Evolutionary conservation across 176 grass and related monocot species (phyloP).

Genomic region (Eragrostis nindensis): DNA sequence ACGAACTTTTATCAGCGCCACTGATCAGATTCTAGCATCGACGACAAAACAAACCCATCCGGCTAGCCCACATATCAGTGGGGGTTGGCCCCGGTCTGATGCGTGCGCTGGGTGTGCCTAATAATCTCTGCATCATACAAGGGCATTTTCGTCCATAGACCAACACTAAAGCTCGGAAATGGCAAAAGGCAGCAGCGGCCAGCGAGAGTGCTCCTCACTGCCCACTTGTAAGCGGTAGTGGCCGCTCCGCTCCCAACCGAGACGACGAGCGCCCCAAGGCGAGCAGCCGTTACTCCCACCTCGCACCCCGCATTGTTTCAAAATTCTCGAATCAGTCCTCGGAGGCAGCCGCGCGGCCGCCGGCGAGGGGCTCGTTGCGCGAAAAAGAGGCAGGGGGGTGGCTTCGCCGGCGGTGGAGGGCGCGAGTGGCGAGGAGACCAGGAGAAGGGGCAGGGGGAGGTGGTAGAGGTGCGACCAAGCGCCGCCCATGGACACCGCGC

Average conservation of each 20-base stretch:
- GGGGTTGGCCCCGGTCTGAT: not conserved
- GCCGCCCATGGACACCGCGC: conserved; percentile 56
- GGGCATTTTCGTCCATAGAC: conserved; percentile 49
- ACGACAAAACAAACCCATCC: not conserved
- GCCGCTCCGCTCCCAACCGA: conserved; percentile 40
- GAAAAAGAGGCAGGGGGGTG: not conserved
- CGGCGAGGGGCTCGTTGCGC: conserved; percentile 1
- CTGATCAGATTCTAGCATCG: not conserved
- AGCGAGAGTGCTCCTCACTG: conserved; percentile 28
- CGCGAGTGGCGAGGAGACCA: too few relatives aligned
- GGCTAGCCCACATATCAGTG: not conserved
- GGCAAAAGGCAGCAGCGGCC: conserved; percentile 44
- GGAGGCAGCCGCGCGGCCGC: not conserved
- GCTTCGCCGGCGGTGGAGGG: not conserved
- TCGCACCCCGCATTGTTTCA: conserved; percentile 54
- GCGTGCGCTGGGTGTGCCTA: not conserved
- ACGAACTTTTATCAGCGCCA: not conserved
- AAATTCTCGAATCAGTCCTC: conserved; percentile 31
- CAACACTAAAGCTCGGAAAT: conserved; percentile 40
- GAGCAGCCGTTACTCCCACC: conserved; percentile 16
- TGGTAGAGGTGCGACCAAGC: conserved; percentile 5
- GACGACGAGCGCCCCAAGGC: conserved; percentile 47
- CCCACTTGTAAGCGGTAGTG: conserved; percentile 20
- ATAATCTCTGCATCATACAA: conserved; percentile 22
- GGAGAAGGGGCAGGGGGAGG: not conserved